phyloP scores from a whole-genome alignment of 2,329 filamentous ascomycete species.

The Aspergillus hiratsukae region DNA sequence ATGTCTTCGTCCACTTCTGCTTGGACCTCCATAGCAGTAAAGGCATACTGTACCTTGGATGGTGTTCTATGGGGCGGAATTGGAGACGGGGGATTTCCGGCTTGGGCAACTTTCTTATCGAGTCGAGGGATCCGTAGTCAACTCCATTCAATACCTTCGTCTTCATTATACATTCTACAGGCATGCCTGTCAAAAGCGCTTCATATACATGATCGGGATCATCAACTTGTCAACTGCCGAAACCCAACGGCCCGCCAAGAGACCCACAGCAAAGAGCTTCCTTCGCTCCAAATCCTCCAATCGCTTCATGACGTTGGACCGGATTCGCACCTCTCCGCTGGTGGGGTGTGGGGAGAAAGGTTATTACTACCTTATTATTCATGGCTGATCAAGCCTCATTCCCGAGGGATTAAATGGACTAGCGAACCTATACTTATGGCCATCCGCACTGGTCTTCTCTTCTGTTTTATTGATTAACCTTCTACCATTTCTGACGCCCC shows the following conservation, averaged over 20 bases:
- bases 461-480: neutral
- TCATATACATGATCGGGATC: neutral
- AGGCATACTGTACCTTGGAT: neutral
- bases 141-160: neutral
- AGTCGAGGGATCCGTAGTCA: neutral
- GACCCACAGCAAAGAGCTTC: slow-evolving; percentile 17
- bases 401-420: neutral
- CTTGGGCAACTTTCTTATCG: neutral
- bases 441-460: neutral
- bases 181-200: neutral
- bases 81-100: slow-evolving; percentile 5
- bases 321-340: neutral
- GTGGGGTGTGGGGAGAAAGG: slow-evolving; percentile 17
- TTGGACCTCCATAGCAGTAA: neutral
- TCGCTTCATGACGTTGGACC: slow-evolving; percentile 11
- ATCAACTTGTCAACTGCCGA: slow-evolving; percentile 8
- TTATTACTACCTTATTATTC: slow-evolving; percentile 14
- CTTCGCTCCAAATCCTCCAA: slow-evolving; percentile 2
- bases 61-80: neutral
- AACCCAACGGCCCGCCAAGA: slow-evolving; percentile 3
- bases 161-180: neutral
- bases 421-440: neutral
- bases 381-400: slow-evolving; percentile 19
- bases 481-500: neutral
- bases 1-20: neutral